Evolutionary conservation across 192 early-diverging fungal genomes (phyloP).

Genomic region (Backusella macrospora): DNA sequence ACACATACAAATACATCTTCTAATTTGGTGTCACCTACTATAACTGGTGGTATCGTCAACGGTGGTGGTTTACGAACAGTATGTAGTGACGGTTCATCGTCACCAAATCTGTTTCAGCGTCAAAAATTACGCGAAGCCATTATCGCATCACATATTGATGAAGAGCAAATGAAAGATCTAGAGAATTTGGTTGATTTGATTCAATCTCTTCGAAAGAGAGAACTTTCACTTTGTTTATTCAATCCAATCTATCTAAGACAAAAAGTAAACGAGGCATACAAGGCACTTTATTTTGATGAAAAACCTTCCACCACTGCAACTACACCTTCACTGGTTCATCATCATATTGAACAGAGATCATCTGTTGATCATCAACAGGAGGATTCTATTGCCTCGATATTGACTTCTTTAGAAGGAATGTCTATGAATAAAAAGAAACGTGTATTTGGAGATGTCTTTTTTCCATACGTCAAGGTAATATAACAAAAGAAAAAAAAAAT

Average conservation of each 20-base stretch:
- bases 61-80: background rate
- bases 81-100: conserved; percentile 24
- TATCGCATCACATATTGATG: conserved; percentile 13
- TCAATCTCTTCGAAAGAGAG: conserved; percentile 26
- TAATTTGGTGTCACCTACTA: background rate
- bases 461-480: conserved; percentile 43
- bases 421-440: conserved; percentile 36
- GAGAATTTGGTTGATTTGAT: conserved; percentile 37
- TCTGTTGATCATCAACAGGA: background rate
- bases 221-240: conserved; percentile 32
- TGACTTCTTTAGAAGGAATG: conserved; percentile 23
- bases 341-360: background rate
- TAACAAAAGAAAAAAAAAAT: background rate
- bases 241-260: conserved; percentile 30
- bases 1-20: background rate
- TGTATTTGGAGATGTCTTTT: conserved; percentile 37
- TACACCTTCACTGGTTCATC: background rate
- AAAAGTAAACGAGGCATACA: conserved; percentile 28
- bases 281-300: conserved; percentile 28
- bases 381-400: background rate
- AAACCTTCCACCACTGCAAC: background rate
- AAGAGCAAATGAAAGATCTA: conserved; percentile 6
- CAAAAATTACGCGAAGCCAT: conserved; percentile 31
- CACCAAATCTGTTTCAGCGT: conserved; percentile 15
- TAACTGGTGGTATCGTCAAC: background rate